Base-by-base conservation (phyloP, 2,329 filamentous ascomycete genomes). In the Xylaria multiplex region DNA sequence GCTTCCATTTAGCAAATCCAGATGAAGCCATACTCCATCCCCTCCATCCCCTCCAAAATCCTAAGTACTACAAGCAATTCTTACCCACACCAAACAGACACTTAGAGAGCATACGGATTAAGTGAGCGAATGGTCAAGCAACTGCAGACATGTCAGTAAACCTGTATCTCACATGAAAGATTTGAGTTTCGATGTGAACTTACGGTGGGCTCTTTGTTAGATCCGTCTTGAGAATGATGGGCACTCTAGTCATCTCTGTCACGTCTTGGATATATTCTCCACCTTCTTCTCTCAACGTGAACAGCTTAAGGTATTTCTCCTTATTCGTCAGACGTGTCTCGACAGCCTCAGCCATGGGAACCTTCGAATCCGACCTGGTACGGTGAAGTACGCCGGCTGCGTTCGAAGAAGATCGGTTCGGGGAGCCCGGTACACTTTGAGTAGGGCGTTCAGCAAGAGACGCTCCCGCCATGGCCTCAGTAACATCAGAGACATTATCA, bases 161-260 rank as follows among this genome's bases (percentile, higher is more conserved):
- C 8, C 24, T 1, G 40, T 16, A 6, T 45, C 22, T 45, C 45
- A 13, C 30, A 37, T 24, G 5, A 43, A 27, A 30, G 32, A 4
- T 43, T 16, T 7, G 6, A 35, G 30, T 1, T 43, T 30, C 14
- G 8, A 54, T n/a, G 9, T 62, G 50, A 54, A 95, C 96, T 90
- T 91, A 99, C 94, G 96, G 96, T 82, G 96, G 96, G 83, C 95
- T 98, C 92, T 99, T 99, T 82, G 86, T 93, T 76, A 99, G 87
- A 82, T 99, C 96, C 71, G 96, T 98, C 90, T 97, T 98, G 76
- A 99, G 83, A 78, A 99, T 97, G 72, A 99, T 92, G n/a, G 96
- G 96, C 68, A 99, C 92, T 73, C 95, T 88, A 49, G 93, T 95
- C 94, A 99, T 97, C 85, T 99, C 96, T 64, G 90, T 94, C 71